phyloP scores from a whole-genome alignment of 1,139 yeast species.

The Zygosaccharomyces sapae region DNA sequence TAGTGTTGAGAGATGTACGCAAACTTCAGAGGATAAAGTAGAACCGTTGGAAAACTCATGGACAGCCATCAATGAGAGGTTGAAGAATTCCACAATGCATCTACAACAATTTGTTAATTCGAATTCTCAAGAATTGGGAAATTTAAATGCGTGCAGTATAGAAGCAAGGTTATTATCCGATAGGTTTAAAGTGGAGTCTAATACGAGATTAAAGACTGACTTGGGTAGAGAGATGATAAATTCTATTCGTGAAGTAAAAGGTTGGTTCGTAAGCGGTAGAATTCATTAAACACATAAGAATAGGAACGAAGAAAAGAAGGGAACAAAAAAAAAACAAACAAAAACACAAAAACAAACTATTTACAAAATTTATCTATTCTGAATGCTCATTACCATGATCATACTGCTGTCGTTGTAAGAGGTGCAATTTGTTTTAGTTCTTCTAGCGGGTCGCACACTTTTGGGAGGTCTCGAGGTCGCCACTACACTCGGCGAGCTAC shows the following conservation, averaged over 20 bases:
- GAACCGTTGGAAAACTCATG: conserved; percentile 37
- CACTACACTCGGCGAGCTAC: conserved; percentile 10
- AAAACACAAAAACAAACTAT: not conserved
- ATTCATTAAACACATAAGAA: conserved; percentile 16
- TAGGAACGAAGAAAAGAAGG: not conserved
- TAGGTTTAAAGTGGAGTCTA: conserved; percentile 14
- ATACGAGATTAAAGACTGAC: conserved; percentile 6
- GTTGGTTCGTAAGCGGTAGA: conserved; percentile 34
- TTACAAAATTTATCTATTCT: not conserved
- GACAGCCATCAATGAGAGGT: conserved; percentile 32
- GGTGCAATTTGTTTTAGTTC: conserved; percentile 11
- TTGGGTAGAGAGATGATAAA: conserved; percentile 14
- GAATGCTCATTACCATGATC: not conserved
- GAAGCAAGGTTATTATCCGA: conserved; percentile 24
- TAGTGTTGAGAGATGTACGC: conserved; percentile 37
- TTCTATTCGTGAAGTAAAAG: conserved; percentile 31
- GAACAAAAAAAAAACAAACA: too few species aligned
- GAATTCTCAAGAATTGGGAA: conserved; percentile 10
- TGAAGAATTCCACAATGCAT: conserved; percentile 15
- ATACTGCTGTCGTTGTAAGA: conserved; percentile 7
- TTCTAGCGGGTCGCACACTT: conserved; percentile 1
- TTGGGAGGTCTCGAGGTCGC: conserved; percentile 5
- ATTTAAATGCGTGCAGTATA: conserved; percentile 21
- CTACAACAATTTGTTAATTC: conserved; percentile 17
- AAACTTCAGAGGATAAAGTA: conserved; percentile 35